phyloP scores from a whole-genome alignment of 192 early-diverging fungal genomes.

The Powellomyces hirtus region DNA sequence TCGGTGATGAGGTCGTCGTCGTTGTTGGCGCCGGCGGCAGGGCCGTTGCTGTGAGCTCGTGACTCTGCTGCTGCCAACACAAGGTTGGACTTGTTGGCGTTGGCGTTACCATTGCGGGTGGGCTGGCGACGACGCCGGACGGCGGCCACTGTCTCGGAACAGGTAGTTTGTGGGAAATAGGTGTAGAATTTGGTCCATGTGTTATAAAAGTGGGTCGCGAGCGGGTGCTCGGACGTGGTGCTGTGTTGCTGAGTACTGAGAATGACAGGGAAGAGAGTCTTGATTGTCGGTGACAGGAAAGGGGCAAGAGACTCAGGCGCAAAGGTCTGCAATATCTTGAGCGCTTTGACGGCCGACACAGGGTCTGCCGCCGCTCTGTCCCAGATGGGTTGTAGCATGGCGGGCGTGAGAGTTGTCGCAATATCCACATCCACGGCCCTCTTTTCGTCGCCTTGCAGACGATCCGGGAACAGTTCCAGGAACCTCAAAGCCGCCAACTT shows the following conservation, averaged over 20 bases:
- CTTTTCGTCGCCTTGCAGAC: not conserved
- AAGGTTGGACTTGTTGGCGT: no score
- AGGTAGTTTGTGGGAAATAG: not conserved
- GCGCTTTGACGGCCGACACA: not conserved
- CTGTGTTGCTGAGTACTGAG: not conserved
- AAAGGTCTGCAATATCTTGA: not conserved
- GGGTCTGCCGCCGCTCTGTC: not conserved
- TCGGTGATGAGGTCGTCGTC: slow-evolving; percentile 5
- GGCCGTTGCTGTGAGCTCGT: no score
- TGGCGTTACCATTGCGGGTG: no score
- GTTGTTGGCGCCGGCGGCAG: not conserved
- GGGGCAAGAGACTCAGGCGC: not conserved
- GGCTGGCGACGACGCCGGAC: not conserved
- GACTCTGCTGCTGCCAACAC: no score
- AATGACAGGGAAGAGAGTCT: not conserved
- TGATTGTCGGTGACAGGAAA: not conserved
- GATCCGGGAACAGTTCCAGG: not conserved
- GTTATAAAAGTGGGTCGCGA: not conserved
- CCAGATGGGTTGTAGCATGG: not conserved
- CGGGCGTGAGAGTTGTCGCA: not conserved
- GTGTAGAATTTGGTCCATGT: not conserved
- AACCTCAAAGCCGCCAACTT: not conserved
- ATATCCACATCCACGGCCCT: not conserved
- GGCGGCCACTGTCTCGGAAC: not conserved
- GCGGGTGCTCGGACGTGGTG: not conserved